Evolutionary conservation across 805 yeast species (phyloP).

Genomic region (Candida peoriensis): DNA sequence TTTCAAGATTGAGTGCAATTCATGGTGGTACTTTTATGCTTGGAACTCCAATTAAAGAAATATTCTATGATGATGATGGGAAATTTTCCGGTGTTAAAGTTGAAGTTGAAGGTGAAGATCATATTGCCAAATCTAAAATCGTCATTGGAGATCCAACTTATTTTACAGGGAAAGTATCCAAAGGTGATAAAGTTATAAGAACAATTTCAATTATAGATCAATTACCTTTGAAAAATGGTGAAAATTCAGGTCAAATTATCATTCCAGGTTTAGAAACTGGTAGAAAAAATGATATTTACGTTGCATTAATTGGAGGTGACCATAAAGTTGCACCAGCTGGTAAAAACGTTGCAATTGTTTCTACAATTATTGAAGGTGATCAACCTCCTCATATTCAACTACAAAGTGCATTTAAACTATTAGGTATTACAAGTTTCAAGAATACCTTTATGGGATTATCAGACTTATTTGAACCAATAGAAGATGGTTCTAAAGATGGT

Average conservation of each 20-base stretch:
- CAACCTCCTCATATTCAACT: slow-evolving; percentile 91
- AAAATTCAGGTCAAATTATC: slow-evolving; percentile 88
- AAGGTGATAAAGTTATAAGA: slow-evolving; percentile 34
- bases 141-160: slow-evolving; percentile 98
- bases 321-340: slow-evolving; percentile 91
- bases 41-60: slow-evolving; percentile 91
- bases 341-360: slow-evolving; percentile 86
- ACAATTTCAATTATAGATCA: slow-evolving; percentile 81
- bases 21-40: slow-evolving; percentile 99
- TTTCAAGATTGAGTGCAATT: slow-evolving; percentile 93
- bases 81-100: slow-evolving; percentile 84
- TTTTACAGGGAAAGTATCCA: slow-evolving; percentile 62
- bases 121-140: slow-evolving; percentile 78
- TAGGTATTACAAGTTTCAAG: slow-evolving; percentile 56
- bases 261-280: slow-evolving; percentile 95
- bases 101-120: slow-evolving; percentile 59
- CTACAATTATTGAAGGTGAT: slow-evolving; percentile 91
- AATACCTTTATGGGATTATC: slow-evolving; percentile 84
- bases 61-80: slow-evolving; percentile 65
- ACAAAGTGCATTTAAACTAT: slow-evolving; percentile 87
- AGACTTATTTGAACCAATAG: slow-evolving; percentile 80
- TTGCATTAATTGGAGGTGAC: slow-evolving; percentile 82
- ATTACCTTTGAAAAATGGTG: slow-evolving; percentile 71
- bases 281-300: slow-evolving; percentile 89
- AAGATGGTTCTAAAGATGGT: slow-evolving; percentile 75